phyloP scores from a whole-genome alignment of 2,329 filamentous ascomycete species.

The Epichloe aotearoae region DNA sequence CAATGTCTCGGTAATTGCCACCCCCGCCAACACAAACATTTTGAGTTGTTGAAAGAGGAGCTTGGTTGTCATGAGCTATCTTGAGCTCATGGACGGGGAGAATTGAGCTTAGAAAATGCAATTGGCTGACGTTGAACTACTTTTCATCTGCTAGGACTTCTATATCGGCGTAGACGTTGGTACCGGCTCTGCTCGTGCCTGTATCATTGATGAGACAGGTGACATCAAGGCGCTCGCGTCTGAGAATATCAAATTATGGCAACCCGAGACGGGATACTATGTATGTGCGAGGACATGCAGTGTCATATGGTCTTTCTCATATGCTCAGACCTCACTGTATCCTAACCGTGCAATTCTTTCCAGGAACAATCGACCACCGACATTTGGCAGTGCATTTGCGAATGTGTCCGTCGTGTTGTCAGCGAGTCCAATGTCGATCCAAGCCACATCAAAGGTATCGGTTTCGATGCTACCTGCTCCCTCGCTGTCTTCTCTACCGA shows the following conservation, averaged over 20 bases:
- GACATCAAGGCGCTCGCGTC: conserved; percentile 70
- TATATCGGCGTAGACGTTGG: conserved; percentile 89
- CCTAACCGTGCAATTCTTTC: not conserved
- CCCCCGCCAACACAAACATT: not conserved
- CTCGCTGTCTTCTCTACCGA: conserved; percentile 81
- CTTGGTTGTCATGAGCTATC: not conserved
- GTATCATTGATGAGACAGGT: conserved; percentile 83
- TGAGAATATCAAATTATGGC: conserved; percentile 68
- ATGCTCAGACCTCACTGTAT: not conserved
- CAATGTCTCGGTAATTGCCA: conserved; percentile 17
- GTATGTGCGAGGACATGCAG: conserved; percentile 25
- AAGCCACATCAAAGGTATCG: conserved; percentile 70
- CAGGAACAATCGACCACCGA: conserved; percentile 95
- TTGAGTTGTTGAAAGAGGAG: not conserved
- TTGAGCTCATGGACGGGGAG: not conserved
- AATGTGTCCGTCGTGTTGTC: conserved; percentile 71
- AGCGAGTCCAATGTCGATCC: conserved; percentile 69
- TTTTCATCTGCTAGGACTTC: conserved; percentile 31
- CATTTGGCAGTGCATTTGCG: conserved; percentile 92
- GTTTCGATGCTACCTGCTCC: conserved; percentile 98
- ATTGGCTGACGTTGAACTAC: not conserved
- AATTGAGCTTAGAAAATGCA: not conserved
- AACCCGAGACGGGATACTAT: conserved; percentile 63
- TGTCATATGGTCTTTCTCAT: not conserved
- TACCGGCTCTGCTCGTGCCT: conserved; percentile 87